phyloP scores from a whole-genome alignment of 2,329 filamentous ascomycete genomes.

The Aureobasidium musti region DNA sequence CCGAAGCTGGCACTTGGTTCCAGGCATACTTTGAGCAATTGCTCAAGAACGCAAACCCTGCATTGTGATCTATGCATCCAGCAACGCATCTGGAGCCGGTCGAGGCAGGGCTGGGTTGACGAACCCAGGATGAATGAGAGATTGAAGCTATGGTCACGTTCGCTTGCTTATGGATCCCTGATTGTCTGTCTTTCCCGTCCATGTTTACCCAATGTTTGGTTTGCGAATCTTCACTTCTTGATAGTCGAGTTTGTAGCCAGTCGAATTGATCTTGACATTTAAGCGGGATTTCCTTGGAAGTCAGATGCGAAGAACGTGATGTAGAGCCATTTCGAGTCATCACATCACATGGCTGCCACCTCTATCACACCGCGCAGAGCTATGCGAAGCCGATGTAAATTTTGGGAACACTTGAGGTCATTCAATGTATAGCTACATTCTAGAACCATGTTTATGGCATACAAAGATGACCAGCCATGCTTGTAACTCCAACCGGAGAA shows the following conservation, averaged over 20 bases:
- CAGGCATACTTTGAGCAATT: slow-evolving; percentile 48
- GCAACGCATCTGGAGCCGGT: not conserved
- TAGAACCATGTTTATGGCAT: not conserved
- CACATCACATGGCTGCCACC: not conserved
- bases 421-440: not conserved
- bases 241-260: not conserved
- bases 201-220: not conserved
- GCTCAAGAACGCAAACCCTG: slow-evolving; percentile 42
- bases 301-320: not conserved
- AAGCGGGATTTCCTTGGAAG: not conserved
- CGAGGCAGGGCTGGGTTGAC: not conserved
- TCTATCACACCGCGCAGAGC: not conserved
- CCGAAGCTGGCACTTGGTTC: slow-evolving; percentile 71
- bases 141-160: not conserved
- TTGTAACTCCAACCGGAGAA: not conserved
- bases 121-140: not conserved
- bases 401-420: not conserved
- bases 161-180: not conserved
- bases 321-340: not conserved
- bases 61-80: slow-evolving; percentile 13
- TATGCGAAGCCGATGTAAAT: not conserved
- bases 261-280: not conserved
- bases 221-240: not conserved
- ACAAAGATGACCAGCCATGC: too few species aligned
- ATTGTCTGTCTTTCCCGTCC: not conserved